phyloP scores from a whole-genome alignment of 768 basidiomycete genomes.

The Boletellus emodensis region DNA sequence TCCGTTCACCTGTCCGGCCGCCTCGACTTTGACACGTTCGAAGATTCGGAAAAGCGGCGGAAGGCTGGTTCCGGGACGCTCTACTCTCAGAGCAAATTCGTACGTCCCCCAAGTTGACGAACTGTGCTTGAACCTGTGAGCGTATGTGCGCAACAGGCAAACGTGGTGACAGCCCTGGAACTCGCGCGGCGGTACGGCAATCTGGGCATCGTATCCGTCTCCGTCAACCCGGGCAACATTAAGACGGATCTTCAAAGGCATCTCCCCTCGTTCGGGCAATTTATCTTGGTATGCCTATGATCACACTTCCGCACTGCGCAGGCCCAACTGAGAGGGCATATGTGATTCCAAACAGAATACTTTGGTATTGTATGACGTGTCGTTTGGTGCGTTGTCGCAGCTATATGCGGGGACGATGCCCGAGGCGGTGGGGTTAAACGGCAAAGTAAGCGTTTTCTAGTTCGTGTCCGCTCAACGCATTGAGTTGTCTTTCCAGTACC shows the following conservation, averaged over 20 bases:
- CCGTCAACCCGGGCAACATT: constrained; percentile 45
- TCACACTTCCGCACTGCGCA: too few relatives aligned
- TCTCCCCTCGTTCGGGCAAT: constrained; percentile 3
- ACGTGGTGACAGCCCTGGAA: constrained; percentile 43
- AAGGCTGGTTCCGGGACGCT: constrained; percentile 13
- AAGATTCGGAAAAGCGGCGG: constrained; percentile 31
- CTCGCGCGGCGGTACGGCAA: constrained; percentile 45
- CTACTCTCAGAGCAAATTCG: constrained; percentile 45
- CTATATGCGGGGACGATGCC: constrained; percentile 42
- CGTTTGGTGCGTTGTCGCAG: constrained; percentile 40
- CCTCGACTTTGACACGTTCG: constrained; percentile 41
- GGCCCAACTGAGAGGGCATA: not conserved
- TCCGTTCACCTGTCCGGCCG: constrained; percentile 30
- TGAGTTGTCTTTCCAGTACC: constrained; percentile 32
- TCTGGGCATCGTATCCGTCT: constrained; percentile 42
- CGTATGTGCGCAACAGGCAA: constrained; percentile 32
- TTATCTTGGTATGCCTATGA: constrained; percentile 14
- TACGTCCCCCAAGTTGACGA: constrained; percentile 12
- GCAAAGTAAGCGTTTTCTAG: constrained; percentile 32
- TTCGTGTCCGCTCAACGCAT: not conserved
- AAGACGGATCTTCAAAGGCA: constrained; percentile 30
- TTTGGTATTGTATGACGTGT: constrained; percentile 26
- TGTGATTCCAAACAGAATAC: constrained; percentile 11
- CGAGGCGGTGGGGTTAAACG: constrained; percentile 36
- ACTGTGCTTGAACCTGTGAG: not conserved